Percentiles rank a stretch among this genome's conserved stretches.
Evolutionary conservation across 345 rosid genomes (phyloP).

Genomic region (Citrus maxima): DNA sequence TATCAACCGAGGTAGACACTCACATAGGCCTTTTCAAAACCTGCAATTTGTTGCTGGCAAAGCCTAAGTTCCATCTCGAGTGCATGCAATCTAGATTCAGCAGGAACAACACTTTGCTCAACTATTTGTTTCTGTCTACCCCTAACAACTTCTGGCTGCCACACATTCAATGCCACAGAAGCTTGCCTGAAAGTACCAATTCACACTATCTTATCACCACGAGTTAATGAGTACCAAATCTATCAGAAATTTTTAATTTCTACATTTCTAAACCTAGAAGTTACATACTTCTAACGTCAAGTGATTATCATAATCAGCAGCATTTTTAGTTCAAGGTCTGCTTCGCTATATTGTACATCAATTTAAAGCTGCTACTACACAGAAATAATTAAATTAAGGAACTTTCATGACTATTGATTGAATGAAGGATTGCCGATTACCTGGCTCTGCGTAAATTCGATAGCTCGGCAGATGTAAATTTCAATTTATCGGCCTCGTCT

Average conservation of each 20-base stretch:
- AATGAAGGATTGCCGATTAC: constrained; percentile 23
- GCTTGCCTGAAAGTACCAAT: constrained; percentile 67
- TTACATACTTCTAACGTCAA: background rate
- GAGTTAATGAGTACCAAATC: background rate
- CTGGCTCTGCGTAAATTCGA: constrained; percentile 58
- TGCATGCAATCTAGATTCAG: constrained; percentile 47
- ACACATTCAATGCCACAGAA: constrained; percentile 83
- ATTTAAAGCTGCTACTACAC: background rate
- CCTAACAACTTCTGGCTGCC: constrained; percentile 81
- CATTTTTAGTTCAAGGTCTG: background rate
- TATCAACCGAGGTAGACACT: constrained; percentile 20
- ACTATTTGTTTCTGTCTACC: constrained; percentile 71
- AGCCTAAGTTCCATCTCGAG: constrained; percentile 86
- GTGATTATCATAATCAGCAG: background rate
- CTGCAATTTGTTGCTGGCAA: constrained; percentile 66
- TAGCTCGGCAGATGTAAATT: constrained; percentile 35
- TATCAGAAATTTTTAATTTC: background rate
- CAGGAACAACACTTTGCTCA: constrained; percentile 72
- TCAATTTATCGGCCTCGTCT: constrained; percentile 50
- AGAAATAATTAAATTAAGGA: background rate
- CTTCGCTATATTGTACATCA: background rate
- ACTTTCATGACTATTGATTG: background rate
- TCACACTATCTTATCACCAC: background rate
- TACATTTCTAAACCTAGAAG: background rate
- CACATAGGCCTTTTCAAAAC: constrained; percentile 54